These are phyloP conservation scores for Fusarium multiceps DNA, from an alignment of 2,329 filamentous ascomycete species.

Conservation along the genomic window DNA sequence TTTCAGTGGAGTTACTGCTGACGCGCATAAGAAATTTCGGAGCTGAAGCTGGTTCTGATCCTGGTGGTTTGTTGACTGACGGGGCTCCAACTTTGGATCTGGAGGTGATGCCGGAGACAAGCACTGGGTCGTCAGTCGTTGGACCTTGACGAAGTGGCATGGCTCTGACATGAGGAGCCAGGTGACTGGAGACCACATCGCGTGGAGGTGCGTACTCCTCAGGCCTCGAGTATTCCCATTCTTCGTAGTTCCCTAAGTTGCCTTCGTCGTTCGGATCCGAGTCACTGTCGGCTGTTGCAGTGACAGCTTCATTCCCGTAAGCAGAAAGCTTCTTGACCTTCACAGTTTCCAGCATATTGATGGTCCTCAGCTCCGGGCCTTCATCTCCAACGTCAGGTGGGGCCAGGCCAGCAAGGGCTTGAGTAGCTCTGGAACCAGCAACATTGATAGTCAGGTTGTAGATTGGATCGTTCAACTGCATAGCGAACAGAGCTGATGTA, in stretches of 20 bases:
- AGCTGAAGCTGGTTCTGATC: background rate
- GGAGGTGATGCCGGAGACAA: accelerated
- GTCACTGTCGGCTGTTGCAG: no score
- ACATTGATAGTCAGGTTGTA: constrained; percentile 6
- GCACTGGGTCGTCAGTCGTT: background rate
- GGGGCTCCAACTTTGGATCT: accelerated
- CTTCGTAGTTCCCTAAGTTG: no score
- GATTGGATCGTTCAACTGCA: constrained; percentile 10
- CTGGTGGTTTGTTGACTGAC: background rate
- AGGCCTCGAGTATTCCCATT: background rate
- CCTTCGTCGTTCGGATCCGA: no score
- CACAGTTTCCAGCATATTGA: background rate
- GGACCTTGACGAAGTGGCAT: background rate
- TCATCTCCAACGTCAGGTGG: background rate
- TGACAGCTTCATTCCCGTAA: no score
- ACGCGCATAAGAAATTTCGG: background rate
- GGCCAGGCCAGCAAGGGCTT: background rate
- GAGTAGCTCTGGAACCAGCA: background rate
- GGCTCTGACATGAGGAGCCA: background rate
- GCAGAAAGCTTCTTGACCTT: background rate
- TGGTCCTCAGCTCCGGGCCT: background rate
- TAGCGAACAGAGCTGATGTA: background rate
- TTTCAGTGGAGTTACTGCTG: background rate
- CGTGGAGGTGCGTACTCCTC: no score
- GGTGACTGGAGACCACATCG: no score